A percentile compares a stretch with the other conserved stretches of the same genome.
Evolutionary conservation across 148 eudicot species (phyloP).

Genomic region (Rhododendron ovatum): DNA sequence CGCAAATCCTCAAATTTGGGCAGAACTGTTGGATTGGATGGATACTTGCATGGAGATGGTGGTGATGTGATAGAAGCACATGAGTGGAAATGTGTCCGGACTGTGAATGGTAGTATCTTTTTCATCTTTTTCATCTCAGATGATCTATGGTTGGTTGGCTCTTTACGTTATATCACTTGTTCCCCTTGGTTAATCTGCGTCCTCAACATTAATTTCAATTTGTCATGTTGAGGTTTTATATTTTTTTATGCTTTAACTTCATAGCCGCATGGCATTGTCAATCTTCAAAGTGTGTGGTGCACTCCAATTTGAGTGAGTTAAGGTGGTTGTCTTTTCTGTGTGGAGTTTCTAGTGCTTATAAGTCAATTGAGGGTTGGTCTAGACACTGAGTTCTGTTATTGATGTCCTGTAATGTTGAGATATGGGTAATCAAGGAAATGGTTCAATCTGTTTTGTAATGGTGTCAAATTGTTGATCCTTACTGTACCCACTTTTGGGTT

Average conservation of each 20-base stretch:
- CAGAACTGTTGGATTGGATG: slow-evolving; percentile 33
- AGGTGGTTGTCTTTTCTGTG: neutral
- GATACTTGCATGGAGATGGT: slow-evolving; percentile 51
- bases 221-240: neutral
- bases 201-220: neutral
- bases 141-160: neutral
- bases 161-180: neutral
- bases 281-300: neutral
- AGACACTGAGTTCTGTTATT: neutral
- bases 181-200: slow-evolving; percentile 2
- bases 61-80: slow-evolving; percentile 81
- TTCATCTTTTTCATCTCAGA: neutral
- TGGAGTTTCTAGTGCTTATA: neutral
- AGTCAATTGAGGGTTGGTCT: neutral
- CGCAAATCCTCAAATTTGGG: slow-evolving; percentile 59
- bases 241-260: neutral
- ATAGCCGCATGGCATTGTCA: neutral
- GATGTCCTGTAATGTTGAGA: neutral
- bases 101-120: slow-evolving; percentile 69
- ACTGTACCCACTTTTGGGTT: neutral
- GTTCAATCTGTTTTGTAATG: neutral
- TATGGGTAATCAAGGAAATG: neutral
- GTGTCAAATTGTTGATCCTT: neutral
- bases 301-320: neutral
- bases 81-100: slow-evolving; percentile 86